Conservation (phyloP, 495 filamentous ascomycete species). For the Neurospora sp. region DNA sequence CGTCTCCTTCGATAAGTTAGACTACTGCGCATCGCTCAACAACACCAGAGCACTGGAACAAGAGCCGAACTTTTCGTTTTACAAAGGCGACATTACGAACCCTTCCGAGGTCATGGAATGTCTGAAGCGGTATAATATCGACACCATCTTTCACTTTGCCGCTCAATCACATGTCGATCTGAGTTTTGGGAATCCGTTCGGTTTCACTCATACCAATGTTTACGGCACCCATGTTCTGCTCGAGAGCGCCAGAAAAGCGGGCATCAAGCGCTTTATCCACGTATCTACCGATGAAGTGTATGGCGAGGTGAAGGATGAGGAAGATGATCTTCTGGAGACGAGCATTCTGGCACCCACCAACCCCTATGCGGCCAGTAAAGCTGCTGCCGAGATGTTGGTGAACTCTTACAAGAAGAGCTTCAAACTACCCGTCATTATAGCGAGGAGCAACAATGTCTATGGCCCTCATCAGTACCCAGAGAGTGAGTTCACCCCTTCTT, state of each 20-base stretch:
- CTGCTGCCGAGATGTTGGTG: constrained; percentile 73
- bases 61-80: constrained; percentile 60
- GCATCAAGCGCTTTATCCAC: constrained; percentile 58
- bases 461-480: constrained; percentile 72
- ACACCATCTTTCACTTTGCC: constrained; percentile 69
- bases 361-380: constrained; percentile 69
- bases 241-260: constrained; percentile 53
- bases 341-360: constrained; percentile 60
- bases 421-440: constrained; percentile 58
- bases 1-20: constrained; percentile 67
- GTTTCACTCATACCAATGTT: constrained; percentile 62
- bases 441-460: constrained; percentile 70
- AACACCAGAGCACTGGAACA: constrained; percentile 53
- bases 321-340: constrained; percentile 50
- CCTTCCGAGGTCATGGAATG: constrained; percentile 48
- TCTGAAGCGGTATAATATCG: constrained; percentile 52
- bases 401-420: constrained; percentile 63
- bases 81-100: constrained; percentile 59
- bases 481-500: constrained; percentile 37
- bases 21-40: constrained; percentile 61
- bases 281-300: constrained; percentile 72
- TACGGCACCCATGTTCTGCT: constrained; percentile 63
- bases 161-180: constrained; percentile 66
- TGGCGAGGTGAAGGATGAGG: constrained; percentile 55
- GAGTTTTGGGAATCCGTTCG: constrained; percentile 60